Conservation (phyloP, 768 basidiomycete species). For the Crassisporium funariophilum region DNA sequence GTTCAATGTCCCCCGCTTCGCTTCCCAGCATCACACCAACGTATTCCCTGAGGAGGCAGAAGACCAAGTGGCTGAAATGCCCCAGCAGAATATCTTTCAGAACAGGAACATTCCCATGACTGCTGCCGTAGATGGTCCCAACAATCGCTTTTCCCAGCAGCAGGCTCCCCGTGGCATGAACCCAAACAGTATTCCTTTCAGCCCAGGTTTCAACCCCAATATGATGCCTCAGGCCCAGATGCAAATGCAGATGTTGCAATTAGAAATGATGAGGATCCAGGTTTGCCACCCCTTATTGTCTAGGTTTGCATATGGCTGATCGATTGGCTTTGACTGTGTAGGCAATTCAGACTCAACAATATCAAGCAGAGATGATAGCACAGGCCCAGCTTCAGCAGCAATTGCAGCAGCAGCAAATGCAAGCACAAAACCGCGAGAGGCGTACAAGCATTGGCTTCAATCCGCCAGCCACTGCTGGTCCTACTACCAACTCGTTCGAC, state of each 20-base stretch:
- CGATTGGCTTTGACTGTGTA: slow-evolving; percentile 29
- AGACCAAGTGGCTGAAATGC: slow-evolving; percentile 62
- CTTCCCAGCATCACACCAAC: slow-evolving; percentile 43
- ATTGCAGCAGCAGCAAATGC: slow-evolving; percentile 29
- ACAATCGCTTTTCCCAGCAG: slow-evolving; percentile 68
- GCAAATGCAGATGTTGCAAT: slow-evolving; percentile 85
- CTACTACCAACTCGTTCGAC: slow-evolving; percentile 65
- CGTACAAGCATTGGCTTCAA: slow-evolving; percentile 51
- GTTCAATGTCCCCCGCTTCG: slow-evolving; percentile 66
- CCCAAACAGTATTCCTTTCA: slow-evolving; percentile 58
- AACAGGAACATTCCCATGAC: slow-evolving; percentile 63
- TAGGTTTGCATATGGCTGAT: slow-evolving; percentile 5
- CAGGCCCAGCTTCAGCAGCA: slow-evolving; percentile 37
- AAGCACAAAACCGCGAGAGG: slow-evolving; percentile 45
- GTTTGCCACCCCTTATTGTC: slow-evolving; percentile 37
- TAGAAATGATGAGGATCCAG: slow-evolving; percentile 83
- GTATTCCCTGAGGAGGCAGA: slow-evolving; percentile 59
- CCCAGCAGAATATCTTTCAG: slow-evolving; percentile 47
- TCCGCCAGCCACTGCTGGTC: slow-evolving; percentile 75
- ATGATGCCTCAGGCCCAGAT: slow-evolving; percentile 49
- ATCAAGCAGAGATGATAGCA: slow-evolving; percentile 71
- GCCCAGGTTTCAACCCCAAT: slow-evolving; percentile 48
- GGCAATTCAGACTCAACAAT: slow-evolving; percentile 75
- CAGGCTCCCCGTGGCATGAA: slow-evolving; percentile 53
- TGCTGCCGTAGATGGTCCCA: slow-evolving; percentile 68